These are phyloP conservation scores for Erythrophleum fordii DNA, from an alignment of 306 rosid species.

Conservation along the genomic window DNA sequence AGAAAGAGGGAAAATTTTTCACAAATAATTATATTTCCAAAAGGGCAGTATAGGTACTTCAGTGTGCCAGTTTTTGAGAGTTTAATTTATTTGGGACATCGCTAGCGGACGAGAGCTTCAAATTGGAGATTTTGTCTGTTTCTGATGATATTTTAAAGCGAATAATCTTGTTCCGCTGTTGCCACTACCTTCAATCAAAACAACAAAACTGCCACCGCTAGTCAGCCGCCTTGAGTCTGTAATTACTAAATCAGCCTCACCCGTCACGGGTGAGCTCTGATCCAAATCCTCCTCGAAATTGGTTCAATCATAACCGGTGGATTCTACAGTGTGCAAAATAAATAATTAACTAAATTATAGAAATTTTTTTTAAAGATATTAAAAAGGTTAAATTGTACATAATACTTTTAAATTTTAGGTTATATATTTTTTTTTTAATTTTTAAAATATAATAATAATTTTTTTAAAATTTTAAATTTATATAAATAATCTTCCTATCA, in stretches of 20 bases:
- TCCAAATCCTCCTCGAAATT: slow-evolving; percentile 54
- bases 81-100: slow-evolving; percentile 31
- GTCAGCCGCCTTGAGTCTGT: slow-evolving; percentile 32
- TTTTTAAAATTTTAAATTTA: too few relatives aligned
- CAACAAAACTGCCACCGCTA: slow-evolving; percentile 45
- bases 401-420: too few relatives aligned
- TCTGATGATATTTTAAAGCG: slow-evolving; percentile 48
- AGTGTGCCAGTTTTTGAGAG: slow-evolving; percentile 6
- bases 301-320: slow-evolving; percentile 40
- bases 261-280: slow-evolving; percentile 45
- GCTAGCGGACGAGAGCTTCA: slow-evolving; percentile 52
- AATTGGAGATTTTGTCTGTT: slow-evolving; percentile 56
- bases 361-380: too few relatives aligned
- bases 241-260: slow-evolving; percentile 47
- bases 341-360: too few relatives aligned
- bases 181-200: slow-evolving; percentile 33
- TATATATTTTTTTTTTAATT: too few relatives aligned
- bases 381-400: too few relatives aligned
- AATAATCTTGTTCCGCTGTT: slow-evolving; percentile 30
- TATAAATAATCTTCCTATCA: too few relatives aligned
- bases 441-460: too few relatives aligned
- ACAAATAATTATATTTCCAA: not conserved
- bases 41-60: slow-evolving; percentile 32
- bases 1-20: not conserved
- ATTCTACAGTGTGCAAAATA: not conserved